Base-by-base conservation (phyloP, 768 basidiomycete genomes). In the Megacollybia marginata region DNA sequence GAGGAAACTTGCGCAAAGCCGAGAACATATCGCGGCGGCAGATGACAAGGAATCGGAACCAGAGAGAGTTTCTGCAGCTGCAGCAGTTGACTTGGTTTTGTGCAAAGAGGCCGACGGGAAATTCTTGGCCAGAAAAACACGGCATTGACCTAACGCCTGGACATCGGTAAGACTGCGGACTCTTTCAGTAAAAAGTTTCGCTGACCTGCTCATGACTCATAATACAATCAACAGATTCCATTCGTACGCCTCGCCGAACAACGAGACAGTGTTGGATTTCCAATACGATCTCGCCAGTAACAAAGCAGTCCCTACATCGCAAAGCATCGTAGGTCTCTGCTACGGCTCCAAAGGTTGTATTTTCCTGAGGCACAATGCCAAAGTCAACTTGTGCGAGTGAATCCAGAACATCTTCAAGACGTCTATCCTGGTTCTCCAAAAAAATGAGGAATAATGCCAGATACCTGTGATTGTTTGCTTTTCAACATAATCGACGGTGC, bases 301-400 rank as follows among this genome's bases (percentile, higher is more conserved):
- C 67, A 57, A 80, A 83, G 8, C 68, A 74, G 12, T 62, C 60
- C 36, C 65, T 57, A 8, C 52, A 54, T 20, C 83, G 80, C 44
- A 90, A 65, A 33, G 68, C 53, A 57, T 88, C 82, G 58, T 86
- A 89, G 1, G 86, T 85, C 62, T 92, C 88, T 18, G 79, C 65
- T 7, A 92, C 88, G 15, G 68, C 70, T 10, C 88, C 88, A 55
- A 82, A 83, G 33, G 79, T 84, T 13, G 80, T 80, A 56, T 92
- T 92, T 64, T 92, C 88, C 62, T 87, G 84, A 18, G 88, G 88
- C 28, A 90, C 70, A n/a, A 91, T 71, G 20, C 77, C 88, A 44
- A 79, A 70, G 20, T 74, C 71, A 32, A 68, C 64, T 12, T 66
- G 59, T 6, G 76, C 72, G 36, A 90, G 62, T 15, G 74, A 63